Percentiles rank a stretch among this genome's conserved stretches.
Conservation (phyloP, 768 basidiomycete genomes). For the Tubosaeta sp. region DNA sequence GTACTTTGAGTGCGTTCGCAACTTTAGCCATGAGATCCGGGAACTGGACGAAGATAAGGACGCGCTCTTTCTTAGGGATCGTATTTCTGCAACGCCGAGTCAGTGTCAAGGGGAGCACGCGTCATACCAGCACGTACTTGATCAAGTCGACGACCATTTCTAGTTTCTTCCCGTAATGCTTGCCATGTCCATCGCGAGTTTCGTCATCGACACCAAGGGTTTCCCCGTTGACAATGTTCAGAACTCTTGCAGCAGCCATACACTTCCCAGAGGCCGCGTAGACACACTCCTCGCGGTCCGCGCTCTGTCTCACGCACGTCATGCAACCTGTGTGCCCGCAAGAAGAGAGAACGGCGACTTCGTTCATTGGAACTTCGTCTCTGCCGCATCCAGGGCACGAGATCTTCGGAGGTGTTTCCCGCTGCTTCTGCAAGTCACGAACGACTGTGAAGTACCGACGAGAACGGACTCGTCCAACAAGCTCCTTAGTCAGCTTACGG, state of each 20-base stretch:
- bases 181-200: constrained; percentile 64
- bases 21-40: constrained; percentile 91
- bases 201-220: constrained; percentile 79
- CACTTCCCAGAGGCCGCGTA: constrained; percentile 66
- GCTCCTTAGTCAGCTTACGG: constrained; percentile 79
- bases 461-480: constrained; percentile 85
- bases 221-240: constrained; percentile 79
- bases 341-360: constrained; percentile 82
- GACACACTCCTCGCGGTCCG: constrained; percentile 79
- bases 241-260: constrained; percentile 70
- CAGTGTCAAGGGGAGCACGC: neutral
- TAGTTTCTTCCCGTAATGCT: constrained; percentile 79
- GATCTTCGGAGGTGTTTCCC: constrained; percentile 52
- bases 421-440: constrained; percentile 79
- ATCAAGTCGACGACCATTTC: constrained; percentile 74
- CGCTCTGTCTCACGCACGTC: constrained; percentile 65
- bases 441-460: constrained; percentile 90
- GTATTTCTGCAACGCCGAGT: constrained; percentile 42
- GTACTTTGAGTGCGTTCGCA: constrained; percentile 68
- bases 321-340: constrained; percentile 89
- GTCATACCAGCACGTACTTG: constrained; percentile 45
- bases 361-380: constrained; percentile 52
- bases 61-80: constrained; percentile 72
- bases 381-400: constrained; percentile 61
- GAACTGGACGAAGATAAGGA: constrained; percentile 96